Conservation (phyloP, 805 yeast species). For the Cyberlindnera samutprakarnensis region DNA sequence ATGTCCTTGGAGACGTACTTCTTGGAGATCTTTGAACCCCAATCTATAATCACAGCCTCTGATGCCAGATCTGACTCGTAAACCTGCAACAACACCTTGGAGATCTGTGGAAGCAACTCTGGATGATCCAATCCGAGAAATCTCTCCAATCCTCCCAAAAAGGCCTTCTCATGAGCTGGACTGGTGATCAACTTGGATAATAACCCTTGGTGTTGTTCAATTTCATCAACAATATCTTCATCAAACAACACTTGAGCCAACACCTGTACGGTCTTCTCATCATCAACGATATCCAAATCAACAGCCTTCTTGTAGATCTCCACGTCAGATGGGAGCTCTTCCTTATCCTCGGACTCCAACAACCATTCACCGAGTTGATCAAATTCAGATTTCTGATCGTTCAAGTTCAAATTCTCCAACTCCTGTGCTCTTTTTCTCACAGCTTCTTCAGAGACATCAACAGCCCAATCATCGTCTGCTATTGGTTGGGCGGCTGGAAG, state of each 20-base stretch:
- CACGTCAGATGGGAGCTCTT: conserved; percentile 68
- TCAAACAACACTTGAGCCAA: conserved; percentile 85
- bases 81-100: conserved; percentile 73
- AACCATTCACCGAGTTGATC: conserved; percentile 91
- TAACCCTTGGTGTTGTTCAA: conserved; percentile 74
- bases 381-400: conserved; percentile 37
- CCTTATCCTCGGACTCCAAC: conserved; percentile 43
- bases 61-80: conserved; percentile 80
- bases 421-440: conserved; percentile 86
- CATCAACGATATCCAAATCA: conserved; percentile 65
- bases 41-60: conserved; percentile 72
- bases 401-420: conserved; percentile 56
- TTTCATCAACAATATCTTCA: conserved; percentile 64
- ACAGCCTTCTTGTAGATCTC: conserved; percentile 88
- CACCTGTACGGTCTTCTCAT: conserved; percentile 78
- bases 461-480: conserved; percentile 94
- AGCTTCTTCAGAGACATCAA: conserved; percentile 95
- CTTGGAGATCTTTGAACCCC: conserved; percentile 91
- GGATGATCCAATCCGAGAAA: conserved; percentile 78
- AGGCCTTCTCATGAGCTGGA: conserved; percentile 72
- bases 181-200: conserved; percentile 67
- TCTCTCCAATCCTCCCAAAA: conserved; percentile 95
- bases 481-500: conserved; percentile 55
- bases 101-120: conserved; percentile 59
- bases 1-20: conserved; percentile 89